Conservation (phyloP, 2,329 filamentous ascomycete genomes). For the Aschersonia sp. region DNA sequence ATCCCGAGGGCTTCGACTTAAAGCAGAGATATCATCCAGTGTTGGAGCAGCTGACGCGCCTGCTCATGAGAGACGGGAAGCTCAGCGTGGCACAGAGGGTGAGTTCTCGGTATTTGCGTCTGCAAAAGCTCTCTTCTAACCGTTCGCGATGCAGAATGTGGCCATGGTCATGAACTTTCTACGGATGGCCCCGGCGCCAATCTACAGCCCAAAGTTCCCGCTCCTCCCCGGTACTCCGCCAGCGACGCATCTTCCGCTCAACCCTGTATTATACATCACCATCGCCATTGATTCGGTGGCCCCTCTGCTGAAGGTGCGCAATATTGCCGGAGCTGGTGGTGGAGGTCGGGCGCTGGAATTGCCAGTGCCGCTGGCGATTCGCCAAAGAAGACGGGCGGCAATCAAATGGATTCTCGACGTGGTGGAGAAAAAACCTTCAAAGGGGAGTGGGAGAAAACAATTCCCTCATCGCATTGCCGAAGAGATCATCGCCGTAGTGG, state of each 20-base stretch:
- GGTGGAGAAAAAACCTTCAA: slow-evolving; percentile 64
- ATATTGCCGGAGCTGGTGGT: slow-evolving; percentile 64
- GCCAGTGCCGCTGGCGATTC: slow-evolving; percentile 59
- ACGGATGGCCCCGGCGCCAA: slow-evolving; percentile 70
- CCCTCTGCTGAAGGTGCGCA: slow-evolving; percentile 68
- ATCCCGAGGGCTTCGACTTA: slow-evolving; percentile 48
- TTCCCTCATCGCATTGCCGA: slow-evolving; percentile 70
- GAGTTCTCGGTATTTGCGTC: not conserved
- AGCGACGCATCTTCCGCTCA: slow-evolving; percentile 65
- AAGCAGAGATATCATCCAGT: slow-evolving; percentile 78
- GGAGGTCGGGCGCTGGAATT: slow-evolving; percentile 76
- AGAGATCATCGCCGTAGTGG: slow-evolving; percentile 75
- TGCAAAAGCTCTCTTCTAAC: not conserved
- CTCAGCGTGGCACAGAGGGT: slow-evolving; percentile 81
- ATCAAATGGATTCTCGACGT: slow-evolving; percentile 81
- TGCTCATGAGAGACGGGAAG: slow-evolving; percentile 87
- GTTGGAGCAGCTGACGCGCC: slow-evolving; percentile 73
- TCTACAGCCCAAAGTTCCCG: slow-evolving; percentile 53
- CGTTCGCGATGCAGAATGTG: slow-evolving; percentile 51
- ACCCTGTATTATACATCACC: slow-evolving; percentile 80
- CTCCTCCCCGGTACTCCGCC: slow-evolving; percentile 68
- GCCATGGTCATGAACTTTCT: slow-evolving; percentile 68
- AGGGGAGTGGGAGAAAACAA: slow-evolving; percentile 54
- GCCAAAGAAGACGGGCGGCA: slow-evolving; percentile 65
- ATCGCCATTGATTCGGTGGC: slow-evolving; percentile 87